Base-by-base conservation (phyloP, 441 rosid genomes). In the Flueggea neowawraea region DNA sequence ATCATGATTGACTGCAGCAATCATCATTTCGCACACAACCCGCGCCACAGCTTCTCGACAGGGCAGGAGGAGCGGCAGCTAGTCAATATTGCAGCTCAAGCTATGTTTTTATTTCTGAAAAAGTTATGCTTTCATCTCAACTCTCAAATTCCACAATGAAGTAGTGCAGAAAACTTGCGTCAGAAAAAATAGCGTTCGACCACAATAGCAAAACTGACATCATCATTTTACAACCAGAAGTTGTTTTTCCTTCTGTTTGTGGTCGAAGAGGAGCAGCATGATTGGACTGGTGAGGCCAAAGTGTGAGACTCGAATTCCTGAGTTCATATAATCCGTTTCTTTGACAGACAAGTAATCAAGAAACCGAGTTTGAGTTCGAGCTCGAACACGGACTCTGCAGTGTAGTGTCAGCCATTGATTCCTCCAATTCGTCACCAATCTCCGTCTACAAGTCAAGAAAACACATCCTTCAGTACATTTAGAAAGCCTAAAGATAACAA, bases 401-500 rank as follows among this genome's bases (percentile, higher is more conserved):
- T 43, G 50, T 58, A 17, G 70, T 73, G 49, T 63, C 86, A 10
- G 60, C 80, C 16, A 64, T 58, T 0, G 84, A 84, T 68, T 70
- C 92, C 41, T 78, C 85, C 32, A 36, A 41, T 10, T 65, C 81
- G 15, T 55, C 71, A 3, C 3, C 67, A 57, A 48, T 63, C 66
- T 16, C 16, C 78, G 74, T 8, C 52, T 11, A 47, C 12, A 8
- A 47, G 12, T 47, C n/a, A 47, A 47, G n/a, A 47, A 47, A 3
- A 10, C 12, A 47, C n/a, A 47, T 47, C 9, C 9, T 47, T 36
- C 4, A 36, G 9, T 5, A 36, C 41, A 36, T 36, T 36, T 36
- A 36, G 41, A 36, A 36, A 5, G 41, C 1, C 41, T 3, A 36
- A 8, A 36, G 41, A 1, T 36, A 4, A 47, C n/a, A 4, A 11